Evolutionary conservation across 306 rosid species (phyloP).

Genomic region (Hippophae tibetana): DNA sequence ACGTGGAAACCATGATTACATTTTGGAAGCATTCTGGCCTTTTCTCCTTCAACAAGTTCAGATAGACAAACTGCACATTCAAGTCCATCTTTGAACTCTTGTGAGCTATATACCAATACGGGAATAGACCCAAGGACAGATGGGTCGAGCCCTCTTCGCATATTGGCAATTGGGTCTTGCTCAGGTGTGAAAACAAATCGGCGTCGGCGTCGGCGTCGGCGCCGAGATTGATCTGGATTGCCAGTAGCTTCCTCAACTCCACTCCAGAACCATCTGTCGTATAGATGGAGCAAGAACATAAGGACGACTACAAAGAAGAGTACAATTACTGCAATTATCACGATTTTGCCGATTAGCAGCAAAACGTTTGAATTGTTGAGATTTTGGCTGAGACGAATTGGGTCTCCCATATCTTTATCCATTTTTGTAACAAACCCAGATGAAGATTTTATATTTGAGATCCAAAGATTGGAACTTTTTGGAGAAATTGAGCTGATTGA

Average conservation of each 20-base stretch:
- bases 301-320: constrained; percentile 60
- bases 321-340: constrained; percentile 58
- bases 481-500: too few relatives aligned
- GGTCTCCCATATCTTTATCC: constrained; percentile 25
- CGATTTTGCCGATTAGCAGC: constrained; percentile 51
- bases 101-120: constrained; percentile 33
- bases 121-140: constrained; percentile 61
- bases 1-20: constrained; percentile 96
- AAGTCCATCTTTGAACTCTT: constrained; percentile 72
- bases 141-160: constrained; percentile 63
- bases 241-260: constrained; percentile 21
- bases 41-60: constrained; percentile 66
- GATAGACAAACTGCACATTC: constrained; percentile 92
- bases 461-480: too few relatives aligned
- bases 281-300: constrained; percentile 71
- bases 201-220: constrained; percentile 41
- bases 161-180: constrained; percentile 36
- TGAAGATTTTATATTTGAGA: neutral
- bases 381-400: neutral
- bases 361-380: constrained; percentile 25
- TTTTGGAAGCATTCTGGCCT: constrained; percentile 61
- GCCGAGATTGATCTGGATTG: constrained; percentile 13
- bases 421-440: neutral
- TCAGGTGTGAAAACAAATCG: constrained; percentile 69
- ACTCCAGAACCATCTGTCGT: constrained; percentile 73